phyloP scores from a whole-genome alignment of 139 green algal genomes.

The Diplosphaera chodatii region DNA sequence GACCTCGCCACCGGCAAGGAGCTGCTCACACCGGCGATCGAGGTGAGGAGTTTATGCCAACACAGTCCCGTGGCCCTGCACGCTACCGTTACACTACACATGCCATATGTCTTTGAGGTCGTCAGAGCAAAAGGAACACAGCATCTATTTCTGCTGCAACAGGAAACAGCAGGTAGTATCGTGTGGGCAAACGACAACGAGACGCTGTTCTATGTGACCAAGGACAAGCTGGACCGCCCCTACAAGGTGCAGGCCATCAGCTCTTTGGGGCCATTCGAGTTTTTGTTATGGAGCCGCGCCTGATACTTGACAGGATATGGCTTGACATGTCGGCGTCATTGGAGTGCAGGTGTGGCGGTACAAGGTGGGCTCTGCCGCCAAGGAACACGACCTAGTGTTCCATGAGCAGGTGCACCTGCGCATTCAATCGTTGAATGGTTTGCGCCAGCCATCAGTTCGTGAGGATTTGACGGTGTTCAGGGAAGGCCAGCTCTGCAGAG shows the following conservation, averaged over 20 bases:
- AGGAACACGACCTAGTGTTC: slow-evolving; percentile 57
- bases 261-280: too few relatives aligned
- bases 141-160: too few relatives aligned
- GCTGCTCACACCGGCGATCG: slow-evolving; percentile 53
- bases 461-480: too few relatives aligned
- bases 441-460: too few relatives aligned
- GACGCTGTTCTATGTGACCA: slow-evolving; percentile 70
- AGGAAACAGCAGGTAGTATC: slow-evolving; percentile 41
- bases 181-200: slow-evolving; percentile 49
- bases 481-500: too few relatives aligned
- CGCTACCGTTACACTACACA: too few relatives aligned
- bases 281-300: too few relatives aligned
- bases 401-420: slow-evolving; percentile 46
- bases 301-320: too few relatives aligned
- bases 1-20: slow-evolving; percentile 46
- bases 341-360: slow-evolving; percentile 57
- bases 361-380: slow-evolving; percentile 39
- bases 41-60: not conserved
- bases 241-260: slow-evolving; percentile 22
- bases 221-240: slow-evolving; percentile 68
- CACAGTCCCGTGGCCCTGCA: too few relatives aligned
- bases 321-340: too few relatives aligned
- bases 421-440: not conserved
- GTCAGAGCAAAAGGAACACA: too few relatives aligned
- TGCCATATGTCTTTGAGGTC: too few relatives aligned